phyloP scores from a whole-genome alignment of 306 rosid genomes.

The Fragaria vesca region DNA sequence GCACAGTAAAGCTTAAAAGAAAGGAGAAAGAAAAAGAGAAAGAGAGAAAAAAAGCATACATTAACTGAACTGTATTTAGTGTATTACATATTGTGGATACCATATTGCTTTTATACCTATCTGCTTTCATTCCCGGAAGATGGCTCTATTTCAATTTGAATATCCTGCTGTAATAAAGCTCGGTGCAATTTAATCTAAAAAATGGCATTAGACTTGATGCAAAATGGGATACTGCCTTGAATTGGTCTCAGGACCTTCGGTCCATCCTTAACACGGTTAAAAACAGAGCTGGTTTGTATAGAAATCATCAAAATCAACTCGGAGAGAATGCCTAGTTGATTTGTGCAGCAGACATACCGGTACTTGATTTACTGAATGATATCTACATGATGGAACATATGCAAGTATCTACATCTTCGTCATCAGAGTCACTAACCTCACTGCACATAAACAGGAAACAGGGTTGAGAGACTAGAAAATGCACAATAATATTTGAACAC shows the following conservation, averaged over 20 bases:
- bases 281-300: conserved; percentile 20
- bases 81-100: conserved; percentile 34
- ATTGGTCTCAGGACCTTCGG: conserved; percentile 29
- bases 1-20: conserved; percentile 22
- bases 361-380: conserved; percentile 24
- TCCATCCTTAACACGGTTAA: conserved; percentile 33
- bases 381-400: conserved; percentile 75
- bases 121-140: conserved; percentile 29
- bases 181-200: conserved; percentile 27
- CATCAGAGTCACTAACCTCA: conserved; percentile 75
- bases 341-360: conserved; percentile 46
- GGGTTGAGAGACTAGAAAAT: conserved; percentile 20
- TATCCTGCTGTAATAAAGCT: conserved; percentile 23
- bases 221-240: conserved; percentile 26
- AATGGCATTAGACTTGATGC: conserved; percentile 34
- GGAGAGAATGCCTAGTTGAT: conserved; percentile 32
- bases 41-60: conserved; percentile 1
- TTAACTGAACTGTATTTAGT: conserved; percentile 28
- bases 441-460: conserved; percentile 52
- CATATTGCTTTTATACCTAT: conserved; percentile 26
- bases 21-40: neutral
- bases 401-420: conserved; percentile 73
- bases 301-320: conserved; percentile 28
- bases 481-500: neutral
- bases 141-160: conserved; percentile 19